Evolutionary conservation across 768 basidiomycete genomes (phyloP).

Genomic region (Hebeloma cylindrosporum): DNA sequence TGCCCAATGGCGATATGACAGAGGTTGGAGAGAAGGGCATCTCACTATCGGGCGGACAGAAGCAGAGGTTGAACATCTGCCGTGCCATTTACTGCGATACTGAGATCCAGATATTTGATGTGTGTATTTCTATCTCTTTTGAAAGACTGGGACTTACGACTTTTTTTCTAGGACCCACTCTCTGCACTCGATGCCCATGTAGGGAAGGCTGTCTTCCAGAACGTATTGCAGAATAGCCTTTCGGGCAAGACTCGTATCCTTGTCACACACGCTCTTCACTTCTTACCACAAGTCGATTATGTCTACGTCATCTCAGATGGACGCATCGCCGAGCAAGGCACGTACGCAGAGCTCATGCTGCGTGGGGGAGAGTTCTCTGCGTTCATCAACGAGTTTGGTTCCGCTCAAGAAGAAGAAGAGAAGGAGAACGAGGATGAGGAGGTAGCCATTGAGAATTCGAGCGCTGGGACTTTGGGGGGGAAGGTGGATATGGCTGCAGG

Average conservation of each 20-base stretch:
- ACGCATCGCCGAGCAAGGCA: conserved; percentile 75
- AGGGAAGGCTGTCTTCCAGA: conserved; percentile 83
- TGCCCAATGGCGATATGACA: conserved; percentile 76
- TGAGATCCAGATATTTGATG: conserved; percentile 86
- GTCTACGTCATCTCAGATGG: conserved; percentile 81
- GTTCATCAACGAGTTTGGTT: conserved; percentile 77
- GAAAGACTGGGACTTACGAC: neutral
- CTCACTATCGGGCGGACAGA: conserved; percentile 79
- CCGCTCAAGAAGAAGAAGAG: conserved; percentile 57
- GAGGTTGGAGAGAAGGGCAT: conserved; percentile 69
- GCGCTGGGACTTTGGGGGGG: neutral
- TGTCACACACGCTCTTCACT: conserved; percentile 90
- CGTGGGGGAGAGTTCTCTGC: conserved; percentile 66
- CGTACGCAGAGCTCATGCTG: conserved; percentile 69
- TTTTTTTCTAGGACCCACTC: conserved; percentile 60
- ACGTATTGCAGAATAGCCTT: conserved; percentile 68
- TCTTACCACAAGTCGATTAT: conserved; percentile 85
- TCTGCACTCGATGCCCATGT: conserved; percentile 94
- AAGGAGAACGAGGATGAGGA: conserved; percentile 46
- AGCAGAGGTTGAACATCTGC: conserved; percentile 82
- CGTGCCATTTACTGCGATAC: conserved; percentile 85
- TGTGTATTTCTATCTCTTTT: conserved; percentile 16
- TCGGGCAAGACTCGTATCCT: conserved; percentile 79
- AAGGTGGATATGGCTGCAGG: conserved; percentile 42
- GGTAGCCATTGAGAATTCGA: conserved; percentile 39